A percentile compares a stretch with the other conserved stretches of the same genome.
Evolutionary conservation across 2,329 filamentous ascomycete species (phyloP).

Genomic region (Talaromyces piceae): DNA sequence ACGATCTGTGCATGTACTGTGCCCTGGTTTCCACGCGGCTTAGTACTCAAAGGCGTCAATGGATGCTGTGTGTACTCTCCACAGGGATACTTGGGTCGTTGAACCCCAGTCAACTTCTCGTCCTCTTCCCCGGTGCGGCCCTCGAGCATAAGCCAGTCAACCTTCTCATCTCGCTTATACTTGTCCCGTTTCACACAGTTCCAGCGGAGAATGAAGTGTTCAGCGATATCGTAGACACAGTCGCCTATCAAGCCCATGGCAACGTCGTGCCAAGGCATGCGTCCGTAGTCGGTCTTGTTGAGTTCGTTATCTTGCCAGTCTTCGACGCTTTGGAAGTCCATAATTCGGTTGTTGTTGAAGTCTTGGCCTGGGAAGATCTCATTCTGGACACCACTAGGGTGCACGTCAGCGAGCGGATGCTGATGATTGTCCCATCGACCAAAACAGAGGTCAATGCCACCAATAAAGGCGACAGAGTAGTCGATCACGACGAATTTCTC

Average conservation of each 20-base stretch:
- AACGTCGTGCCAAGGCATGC: conserved; percentile 68
- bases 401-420: conserved; percentile 77
- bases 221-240: conserved; percentile 85
- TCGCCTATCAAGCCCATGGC: conserved; percentile 80
- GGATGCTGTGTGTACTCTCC: conserved; percentile 84
- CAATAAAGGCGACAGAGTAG: conserved; percentile 84
- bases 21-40: conserved; percentile 52
- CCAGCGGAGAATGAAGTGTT: conserved; percentile 92
- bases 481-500: conserved; percentile 97
- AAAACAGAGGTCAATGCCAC: conserved; percentile 90
- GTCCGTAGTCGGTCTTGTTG: conserved; percentile 80
- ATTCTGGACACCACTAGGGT: conserved; percentile 71
- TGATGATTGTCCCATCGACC: conserved; percentile 87
- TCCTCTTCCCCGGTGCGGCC: conserved; percentile 49
- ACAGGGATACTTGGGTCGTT: conserved; percentile 80
- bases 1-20: conserved; percentile 76
- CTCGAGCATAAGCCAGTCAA: conserved; percentile 68
- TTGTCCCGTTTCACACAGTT: conserved; percentile 97
- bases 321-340: conserved; percentile 86
- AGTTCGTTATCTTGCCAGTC: conserved; percentile 93
- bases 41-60: conserved; percentile 55
- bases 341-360: conserved; percentile 94
- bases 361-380: conserved; percentile 95
- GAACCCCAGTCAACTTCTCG: conserved; percentile 51
- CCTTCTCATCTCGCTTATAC: conserved; percentile 71